These are phyloP conservation scores for Cantharellus cinnabarinus DNA, from an alignment of 768 basidiomycete species.

Conservation along the genomic window DNA sequence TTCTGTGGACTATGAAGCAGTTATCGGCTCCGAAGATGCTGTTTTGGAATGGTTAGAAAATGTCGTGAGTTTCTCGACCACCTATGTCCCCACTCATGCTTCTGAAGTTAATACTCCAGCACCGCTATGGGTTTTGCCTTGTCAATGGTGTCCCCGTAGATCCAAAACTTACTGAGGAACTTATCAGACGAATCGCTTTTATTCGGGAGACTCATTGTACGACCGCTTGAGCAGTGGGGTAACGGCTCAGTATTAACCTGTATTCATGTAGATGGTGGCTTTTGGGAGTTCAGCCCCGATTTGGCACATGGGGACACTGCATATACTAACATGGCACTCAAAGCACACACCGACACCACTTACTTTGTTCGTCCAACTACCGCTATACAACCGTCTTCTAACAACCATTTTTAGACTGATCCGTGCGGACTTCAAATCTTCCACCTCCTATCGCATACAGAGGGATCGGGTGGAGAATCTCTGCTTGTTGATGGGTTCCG, in stretches of 20 bases:
- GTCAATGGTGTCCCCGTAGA: conserved; percentile 61
- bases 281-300: conserved; percentile 95
- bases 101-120: conserved; percentile 23
- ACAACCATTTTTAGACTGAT: conserved; percentile 40
- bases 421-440: conserved; percentile 92
- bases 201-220: conserved; percentile 71
- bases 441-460: conserved; percentile 70
- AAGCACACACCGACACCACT: conserved; percentile 63
- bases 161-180: conserved; percentile 64
- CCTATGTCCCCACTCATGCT: not conserved
- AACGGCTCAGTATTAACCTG: not conserved
- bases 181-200: conserved; percentile 58
- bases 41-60: conserved; percentile 64
- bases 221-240: conserved; percentile 6
- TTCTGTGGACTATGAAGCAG: conserved; percentile 47
- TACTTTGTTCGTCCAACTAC: conserved; percentile 35
- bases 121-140: conserved; percentile 77
- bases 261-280: conserved; percentile 49
- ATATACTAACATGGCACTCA: conserved; percentile 73
- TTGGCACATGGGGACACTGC: conserved; percentile 83
- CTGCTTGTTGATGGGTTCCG: conserved; percentile 95
- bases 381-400: not conserved
- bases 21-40: conserved; percentile 48
- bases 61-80: conserved; percentile 31
- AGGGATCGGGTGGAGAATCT: conserved; percentile 66